Conservation (phyloP, 352 stramenopile genomes). For the Plasmopara muralis region DNA sequence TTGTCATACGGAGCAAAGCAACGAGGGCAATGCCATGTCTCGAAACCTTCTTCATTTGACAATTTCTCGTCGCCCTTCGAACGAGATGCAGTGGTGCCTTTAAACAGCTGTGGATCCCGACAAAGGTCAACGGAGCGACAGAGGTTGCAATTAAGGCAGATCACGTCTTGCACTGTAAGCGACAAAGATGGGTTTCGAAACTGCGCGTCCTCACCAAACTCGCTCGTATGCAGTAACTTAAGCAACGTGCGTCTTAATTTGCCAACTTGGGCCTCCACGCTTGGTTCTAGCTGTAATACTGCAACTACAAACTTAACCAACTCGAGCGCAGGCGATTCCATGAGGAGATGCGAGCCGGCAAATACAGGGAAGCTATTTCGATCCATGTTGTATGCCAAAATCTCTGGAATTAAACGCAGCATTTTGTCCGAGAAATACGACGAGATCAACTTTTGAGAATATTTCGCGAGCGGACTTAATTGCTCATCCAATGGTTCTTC, state of each 20-base stretch:
- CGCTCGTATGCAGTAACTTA: slow-evolving; percentile 65
- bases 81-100: slow-evolving; percentile 38
- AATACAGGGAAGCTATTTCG: slow-evolving; percentile 73
- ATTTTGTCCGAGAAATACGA: slow-evolving; percentile 78
- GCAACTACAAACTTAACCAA: slow-evolving; percentile 95
- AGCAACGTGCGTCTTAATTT: slow-evolving; percentile 90
- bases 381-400: slow-evolving; percentile 61
- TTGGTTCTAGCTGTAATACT: slow-evolving; percentile 91
- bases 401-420: slow-evolving; percentile 68
- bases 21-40: slow-evolving; percentile 87
- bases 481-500: slow-evolving; percentile 37
- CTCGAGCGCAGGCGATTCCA: slow-evolving; percentile 91
- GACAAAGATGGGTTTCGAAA: slow-evolving; percentile 93
- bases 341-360: slow-evolving; percentile 71
- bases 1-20: slow-evolving; percentile 90
- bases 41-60: slow-evolving; percentile 15
- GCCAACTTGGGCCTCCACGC: slow-evolving; percentile 85
- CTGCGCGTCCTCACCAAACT: slow-evolving; percentile 72
- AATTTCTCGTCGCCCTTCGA: slow-evolving; percentile 24
- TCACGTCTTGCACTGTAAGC: slow-evolving; percentile 95
- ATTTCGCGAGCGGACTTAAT: slow-evolving; percentile 49
- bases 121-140: slow-evolving; percentile 96
- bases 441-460: slow-evolving; percentile 62
- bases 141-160: slow-evolving; percentile 94
- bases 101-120: slow-evolving; percentile 87